phyloP scores from a whole-genome alignment of 1,139 yeast species.

The Suhomyces atakaporum region DNA sequence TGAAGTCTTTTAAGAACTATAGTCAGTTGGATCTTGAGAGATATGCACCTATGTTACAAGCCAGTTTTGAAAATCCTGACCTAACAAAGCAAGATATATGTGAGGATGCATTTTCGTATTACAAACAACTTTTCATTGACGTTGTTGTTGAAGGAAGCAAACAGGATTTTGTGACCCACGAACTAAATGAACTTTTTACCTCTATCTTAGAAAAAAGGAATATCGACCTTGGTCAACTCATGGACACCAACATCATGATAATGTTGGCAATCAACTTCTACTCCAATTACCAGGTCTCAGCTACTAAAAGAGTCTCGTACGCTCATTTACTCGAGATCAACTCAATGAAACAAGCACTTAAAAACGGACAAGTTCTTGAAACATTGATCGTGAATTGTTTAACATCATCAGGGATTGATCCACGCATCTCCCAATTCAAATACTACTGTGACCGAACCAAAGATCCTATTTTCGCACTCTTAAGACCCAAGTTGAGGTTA shows the following conservation, averaged over 20 bases:
- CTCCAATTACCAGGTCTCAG: not conserved
- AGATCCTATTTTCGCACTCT: not conserved
- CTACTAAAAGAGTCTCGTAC: not conserved
- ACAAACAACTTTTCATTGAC: slow-evolving; percentile 9
- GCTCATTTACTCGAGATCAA: not conserved
- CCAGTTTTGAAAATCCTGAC: slow-evolving; percentile 7
- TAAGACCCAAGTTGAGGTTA: not conserved
- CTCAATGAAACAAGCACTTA: not conserved
- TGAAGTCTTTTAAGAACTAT: slow-evolving; percentile 8
- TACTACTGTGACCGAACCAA: slow-evolving; percentile 2
- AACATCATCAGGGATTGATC: not conserved
- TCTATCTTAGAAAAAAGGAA: slow-evolving; percentile 6
- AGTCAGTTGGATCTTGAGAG: slow-evolving; percentile 3
- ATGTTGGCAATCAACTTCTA: slow-evolving; percentile 1
- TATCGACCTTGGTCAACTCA: not conserved
- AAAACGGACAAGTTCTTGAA: not conserved
- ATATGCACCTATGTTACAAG: slow-evolving; percentile 8
- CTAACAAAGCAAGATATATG: slow-evolving; percentile 1
- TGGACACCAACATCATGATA: slow-evolving; percentile 3
- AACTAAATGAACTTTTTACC: slow-evolving; percentile 11
- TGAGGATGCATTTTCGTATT: slow-evolving; percentile 10
- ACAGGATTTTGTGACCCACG: slow-evolving; percentile 8
- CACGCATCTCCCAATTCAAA: not conserved
- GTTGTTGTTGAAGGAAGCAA: slow-evolving; percentile 6
- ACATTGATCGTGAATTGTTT: not conserved